These are phyloP conservation scores for Syncephalastrum sp. DNA, from an alignment of 371 early-diverging fungal genomes.

Conservation along the genomic window DNA sequence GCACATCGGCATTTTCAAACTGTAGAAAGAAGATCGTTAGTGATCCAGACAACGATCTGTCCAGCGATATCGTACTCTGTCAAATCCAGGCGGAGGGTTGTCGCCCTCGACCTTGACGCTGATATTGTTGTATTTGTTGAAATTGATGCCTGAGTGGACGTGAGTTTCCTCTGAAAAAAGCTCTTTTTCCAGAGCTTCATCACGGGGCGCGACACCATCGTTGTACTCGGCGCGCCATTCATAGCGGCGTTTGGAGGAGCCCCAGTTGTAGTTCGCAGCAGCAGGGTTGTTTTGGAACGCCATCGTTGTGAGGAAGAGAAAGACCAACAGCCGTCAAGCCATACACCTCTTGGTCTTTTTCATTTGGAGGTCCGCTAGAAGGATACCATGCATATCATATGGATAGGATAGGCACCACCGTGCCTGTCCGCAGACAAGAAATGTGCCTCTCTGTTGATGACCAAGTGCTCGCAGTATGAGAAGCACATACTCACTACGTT, in stretches of 20 bases:
- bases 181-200: constrained; percentile 47
- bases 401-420: too few species aligned
- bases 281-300: neutral
- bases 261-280: constrained; percentile 37
- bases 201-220: constrained; percentile 37
- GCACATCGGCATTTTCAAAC: constrained; percentile 51
- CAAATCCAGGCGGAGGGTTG: constrained; percentile 44
- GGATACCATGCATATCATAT: too few species aligned
- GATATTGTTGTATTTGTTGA: constrained; percentile 55
- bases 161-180: constrained; percentile 48
- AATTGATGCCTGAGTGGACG: constrained; percentile 56
- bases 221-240: constrained; percentile 43
- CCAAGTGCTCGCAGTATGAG: too few species aligned
- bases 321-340: neutral
- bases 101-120: constrained; percentile 50
- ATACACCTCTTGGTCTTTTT: neutral
- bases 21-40: constrained; percentile 9
- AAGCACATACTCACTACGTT: too few species aligned
- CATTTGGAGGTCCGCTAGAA: too few species aligned
- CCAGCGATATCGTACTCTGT: constrained; percentile 17
- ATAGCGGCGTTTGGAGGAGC: constrained; percentile 37
- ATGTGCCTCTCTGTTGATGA: too few species aligned
- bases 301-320: neutral
- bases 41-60: neutral
- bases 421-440: too few species aligned